phyloP scores from a whole-genome alignment of 768 basidiomycete genomes.

The Russula sp. region DNA sequence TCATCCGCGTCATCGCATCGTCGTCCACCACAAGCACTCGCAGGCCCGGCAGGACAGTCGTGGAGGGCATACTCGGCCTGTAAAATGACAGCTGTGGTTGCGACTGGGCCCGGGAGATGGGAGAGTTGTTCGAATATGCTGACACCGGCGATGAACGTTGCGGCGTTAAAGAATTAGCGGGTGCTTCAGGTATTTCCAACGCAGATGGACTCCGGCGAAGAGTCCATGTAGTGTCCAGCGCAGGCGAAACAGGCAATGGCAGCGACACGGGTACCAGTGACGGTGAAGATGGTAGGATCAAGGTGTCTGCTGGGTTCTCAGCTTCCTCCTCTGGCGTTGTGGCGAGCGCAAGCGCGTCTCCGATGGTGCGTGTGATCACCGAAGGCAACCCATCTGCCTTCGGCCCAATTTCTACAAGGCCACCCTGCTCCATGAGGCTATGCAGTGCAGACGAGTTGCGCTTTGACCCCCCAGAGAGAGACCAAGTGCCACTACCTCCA shows the following conservation, averaged over 20 bases:
- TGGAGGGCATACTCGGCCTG: slow-evolving; percentile 5
- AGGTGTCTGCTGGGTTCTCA: slow-evolving; percentile 5
- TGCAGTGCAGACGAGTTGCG: slow-evolving; percentile 42
- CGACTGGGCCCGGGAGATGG: background rate
- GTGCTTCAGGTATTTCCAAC: background rate
- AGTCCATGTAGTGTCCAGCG: background rate
- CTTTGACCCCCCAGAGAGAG: background rate
- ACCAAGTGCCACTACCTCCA: background rate
- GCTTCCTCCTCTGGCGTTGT: slow-evolving; percentile 6
- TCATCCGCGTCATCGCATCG: slow-evolving; percentile 66
- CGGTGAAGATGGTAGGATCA: background rate
- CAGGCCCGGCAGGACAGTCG: slow-evolving; percentile 41
- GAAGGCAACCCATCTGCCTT: slow-evolving; percentile 32
- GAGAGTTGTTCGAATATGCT: background rate
- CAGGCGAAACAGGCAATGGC: background rate
- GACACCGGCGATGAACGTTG: background rate
- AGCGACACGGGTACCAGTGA: background rate
- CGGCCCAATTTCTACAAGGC: slow-evolving; percentile 49
- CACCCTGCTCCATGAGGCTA: slow-evolving; percentile 61
- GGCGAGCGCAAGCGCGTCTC: slow-evolving; percentile 23
- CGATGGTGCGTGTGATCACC: slow-evolving; percentile 37
- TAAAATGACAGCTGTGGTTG: slow-evolving; percentile 4
- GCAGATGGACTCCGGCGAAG: background rate
- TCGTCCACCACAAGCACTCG: slow-evolving; percentile 79
- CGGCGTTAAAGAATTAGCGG: background rate